Percentiles rank a stretch among this genome's conserved stretches.
Evolutionary conservation across 2,329 filamentous ascomycete species (phyloP).

Genomic region (Lasiodiplodia hormozganensis): DNA sequence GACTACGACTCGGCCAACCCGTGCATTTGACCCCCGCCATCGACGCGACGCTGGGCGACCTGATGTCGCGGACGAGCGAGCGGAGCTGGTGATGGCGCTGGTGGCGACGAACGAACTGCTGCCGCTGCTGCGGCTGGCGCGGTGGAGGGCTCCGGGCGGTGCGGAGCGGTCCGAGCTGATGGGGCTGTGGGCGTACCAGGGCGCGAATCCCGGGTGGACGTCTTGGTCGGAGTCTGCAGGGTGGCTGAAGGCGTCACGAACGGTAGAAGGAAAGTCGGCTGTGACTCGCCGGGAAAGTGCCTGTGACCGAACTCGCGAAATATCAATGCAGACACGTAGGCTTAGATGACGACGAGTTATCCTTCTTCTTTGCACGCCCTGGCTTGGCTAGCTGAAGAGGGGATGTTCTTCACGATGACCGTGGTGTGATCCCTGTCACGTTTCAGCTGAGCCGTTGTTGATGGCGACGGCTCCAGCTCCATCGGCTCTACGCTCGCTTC

Average conservation of each 20-base stretch:
- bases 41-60: background rate
- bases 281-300: conserved; percentile 51
- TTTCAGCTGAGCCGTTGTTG: conserved; percentile 33
- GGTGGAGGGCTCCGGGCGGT: background rate
- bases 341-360: no score
- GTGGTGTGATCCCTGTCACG: conserved; percentile 92
- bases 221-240: background rate
- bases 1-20: background rate
- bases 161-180: background rate
- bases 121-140: conserved; percentile 12
- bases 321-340: no score
- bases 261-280: conserved; percentile 42
- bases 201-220: background rate
- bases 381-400: conserved; percentile 70
- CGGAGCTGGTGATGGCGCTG: conserved; percentile 10
- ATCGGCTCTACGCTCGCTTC: conserved; percentile 31
- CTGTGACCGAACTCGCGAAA: conserved; percentile 51
- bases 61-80: background rate
- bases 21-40: background rate
- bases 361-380: conserved; percentile 46
- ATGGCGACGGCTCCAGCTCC: conserved; percentile 30
- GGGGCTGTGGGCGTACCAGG: background rate
- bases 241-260: conserved; percentile 8
- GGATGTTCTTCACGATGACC: conserved; percentile 80
- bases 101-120: background rate